Base-by-base conservation (phyloP, 2,329 filamentous ascomycete species). In the Talaromyces sp. region DNA sequence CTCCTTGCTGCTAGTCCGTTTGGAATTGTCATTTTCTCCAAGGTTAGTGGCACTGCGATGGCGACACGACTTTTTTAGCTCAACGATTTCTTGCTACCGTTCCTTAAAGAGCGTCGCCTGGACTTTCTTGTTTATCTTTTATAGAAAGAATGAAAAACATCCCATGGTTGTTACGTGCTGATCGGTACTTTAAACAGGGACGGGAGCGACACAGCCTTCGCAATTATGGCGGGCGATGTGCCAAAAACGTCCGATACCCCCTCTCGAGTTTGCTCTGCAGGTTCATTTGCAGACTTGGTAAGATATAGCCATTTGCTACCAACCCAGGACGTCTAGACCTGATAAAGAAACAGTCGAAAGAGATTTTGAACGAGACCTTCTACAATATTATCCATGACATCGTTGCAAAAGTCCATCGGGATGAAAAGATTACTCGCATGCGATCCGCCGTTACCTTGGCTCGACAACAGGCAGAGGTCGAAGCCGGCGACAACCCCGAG, bases 341-440 rank as follows among this genome's bases (percentile, higher is more conserved):
- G 58, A 50, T 52, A 56, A 19, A 56, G 57, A 64, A 68, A 59
- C 71, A 77, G 75, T 75, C 76, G 41, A 72, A 74, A 58, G 75
- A 77, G 41, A 80, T 87, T 58, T 73, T 87, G 66, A 82, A 86
- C 62, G 82, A 84, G 62, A 80, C 80, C 24, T 76, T 87, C 50
- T 79, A 83, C 67, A 85, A 82, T 67, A 83, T 86, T 65, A 81
- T 87, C 65, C 82, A 86, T 71, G 81, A 84, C 66, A 80, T 84
- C 26, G 81, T 85, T 58, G 76, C 84, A 31, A 79, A 82, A 64
- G 81, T 80, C 32, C 85, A 87, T 68, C 83, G 83, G 63, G 78
- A 83, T 60, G 84, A 87, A 70, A 86, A 86, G 73, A 74, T 82
- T 62, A 79, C 84, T 49, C 81, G 84, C 60, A 84, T 84, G 81